A percentile compares a stretch with the other conserved stretches of the same genome.
Conservation (phyloP, 2,329 filamentous ascomycete species). For the Kalmusia sp. region DNA sequence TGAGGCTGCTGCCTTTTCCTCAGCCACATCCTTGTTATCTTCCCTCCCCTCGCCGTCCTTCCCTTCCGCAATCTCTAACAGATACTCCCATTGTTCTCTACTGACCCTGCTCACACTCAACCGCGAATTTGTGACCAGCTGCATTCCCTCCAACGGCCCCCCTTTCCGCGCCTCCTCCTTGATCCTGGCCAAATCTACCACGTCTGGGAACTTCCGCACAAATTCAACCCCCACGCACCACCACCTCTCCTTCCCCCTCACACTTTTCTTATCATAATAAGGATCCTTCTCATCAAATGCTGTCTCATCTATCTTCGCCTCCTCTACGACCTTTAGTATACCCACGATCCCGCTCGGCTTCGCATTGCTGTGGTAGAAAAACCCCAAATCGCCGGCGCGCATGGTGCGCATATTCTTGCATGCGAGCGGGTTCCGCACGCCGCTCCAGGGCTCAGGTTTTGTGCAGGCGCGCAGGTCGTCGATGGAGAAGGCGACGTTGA, state of each 20-base stretch:
- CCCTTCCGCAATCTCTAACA: constrained; percentile 59
- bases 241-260: constrained; percentile 77
- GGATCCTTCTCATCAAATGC: constrained; percentile 75
- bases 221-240: constrained; percentile 89
- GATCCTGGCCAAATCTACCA: constrained; percentile 75
- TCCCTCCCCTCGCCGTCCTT: constrained; percentile 3
- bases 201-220: constrained; percentile 77
- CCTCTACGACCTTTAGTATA: constrained; percentile 85
- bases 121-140: constrained; percentile 81
- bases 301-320: constrained; percentile 80
- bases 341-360: constrained; percentile 88
- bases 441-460: constrained; percentile 89
- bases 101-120: constrained; percentile 79
- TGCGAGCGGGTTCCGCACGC: constrained; percentile 63
- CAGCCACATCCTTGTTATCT: background rate
- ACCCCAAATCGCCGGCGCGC: constrained; percentile 89
- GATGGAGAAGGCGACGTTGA: constrained; percentile 93
- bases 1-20: background rate
- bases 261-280: constrained; percentile 84
- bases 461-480: constrained; percentile 79
- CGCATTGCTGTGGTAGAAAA: constrained; percentile 97
- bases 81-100: constrained; percentile 68
- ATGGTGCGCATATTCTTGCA: constrained; percentile 91
- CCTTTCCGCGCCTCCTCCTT: constrained; percentile 65
- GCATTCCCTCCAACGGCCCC: constrained; percentile 73